Evolutionary conservation across 345 rosid genomes (phyloP).

Genomic region (Populus davidiana): DNA sequence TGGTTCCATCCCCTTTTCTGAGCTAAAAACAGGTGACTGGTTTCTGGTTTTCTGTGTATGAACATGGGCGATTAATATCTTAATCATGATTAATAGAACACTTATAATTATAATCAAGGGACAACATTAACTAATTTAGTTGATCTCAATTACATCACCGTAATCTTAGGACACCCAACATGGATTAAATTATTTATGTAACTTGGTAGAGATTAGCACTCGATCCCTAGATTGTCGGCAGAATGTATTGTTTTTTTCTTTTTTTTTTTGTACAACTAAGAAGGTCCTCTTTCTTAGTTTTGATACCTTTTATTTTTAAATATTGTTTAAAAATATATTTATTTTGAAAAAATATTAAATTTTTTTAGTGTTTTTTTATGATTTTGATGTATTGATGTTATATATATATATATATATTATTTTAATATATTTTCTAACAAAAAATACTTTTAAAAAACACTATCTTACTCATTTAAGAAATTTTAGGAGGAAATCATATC

Average conservation of each 20-base stretch:
- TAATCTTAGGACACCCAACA: not conserved
- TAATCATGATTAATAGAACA: not conserved
- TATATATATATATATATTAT: too few relatives aligned
- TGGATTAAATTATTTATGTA: not conserved
- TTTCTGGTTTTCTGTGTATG: not conserved
- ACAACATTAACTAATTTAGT: too few relatives aligned
- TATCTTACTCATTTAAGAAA: too few relatives aligned
- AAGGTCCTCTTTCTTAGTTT: not conserved
- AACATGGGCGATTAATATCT: not conserved
- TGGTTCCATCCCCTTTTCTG: not conserved
- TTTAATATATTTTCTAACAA: too few relatives aligned
- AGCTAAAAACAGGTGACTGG: constrained; percentile 2
- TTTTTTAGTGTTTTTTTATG: too few relatives aligned
- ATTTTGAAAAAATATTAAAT: too few relatives aligned
- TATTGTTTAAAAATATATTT: too few relatives aligned
- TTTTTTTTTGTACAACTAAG: not conserved
- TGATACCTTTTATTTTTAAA: too few relatives aligned
- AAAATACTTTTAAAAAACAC: too few relatives aligned
- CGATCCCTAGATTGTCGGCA: not conserved
- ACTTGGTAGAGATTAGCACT: not conserved
- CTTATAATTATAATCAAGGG: not conserved
- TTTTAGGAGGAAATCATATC: too few relatives aligned
- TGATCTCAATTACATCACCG: not conserved
- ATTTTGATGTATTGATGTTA: too few relatives aligned
- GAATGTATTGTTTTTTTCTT: not conserved